Conservation (phyloP, 2,329 filamentous ascomycete species). For the Cytospora paraplurivora region DNA sequence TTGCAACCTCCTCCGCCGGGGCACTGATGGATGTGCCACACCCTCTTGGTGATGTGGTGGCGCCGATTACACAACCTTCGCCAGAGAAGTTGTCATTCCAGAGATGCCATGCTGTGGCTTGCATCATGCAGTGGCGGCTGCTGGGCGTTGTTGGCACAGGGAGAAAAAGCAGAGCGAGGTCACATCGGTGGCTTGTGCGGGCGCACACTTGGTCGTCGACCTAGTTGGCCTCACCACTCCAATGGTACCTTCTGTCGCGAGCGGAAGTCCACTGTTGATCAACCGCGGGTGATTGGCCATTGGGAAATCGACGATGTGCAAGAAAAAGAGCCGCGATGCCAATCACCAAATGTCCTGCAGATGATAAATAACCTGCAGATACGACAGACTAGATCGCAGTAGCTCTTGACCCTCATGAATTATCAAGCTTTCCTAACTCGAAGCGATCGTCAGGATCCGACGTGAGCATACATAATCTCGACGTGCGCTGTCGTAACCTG, state of each 20-base stretch:
- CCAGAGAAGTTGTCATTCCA: not conserved
- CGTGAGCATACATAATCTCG: constrained; percentile 12
- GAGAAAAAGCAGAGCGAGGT: not conserved
- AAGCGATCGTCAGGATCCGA: constrained; percentile 12
- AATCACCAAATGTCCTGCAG: constrained; percentile 19
- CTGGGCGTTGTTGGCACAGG: not conserved
- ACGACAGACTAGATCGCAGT: constrained; percentile 18
- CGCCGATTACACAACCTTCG: constrained; percentile 8
- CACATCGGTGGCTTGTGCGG: not conserved
- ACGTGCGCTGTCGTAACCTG: constrained; percentile 21
- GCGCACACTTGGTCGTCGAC: not conserved
- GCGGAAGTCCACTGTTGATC: too few species aligned
- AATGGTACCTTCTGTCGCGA: not conserved
- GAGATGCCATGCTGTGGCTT: constrained; percentile 12
- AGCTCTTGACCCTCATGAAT: constrained; percentile 2
- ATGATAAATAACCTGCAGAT: constrained; percentile 15
- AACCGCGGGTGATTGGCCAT: not conserved
- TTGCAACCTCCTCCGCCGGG: constrained; percentile 8
- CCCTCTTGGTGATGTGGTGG: constrained; percentile 10
- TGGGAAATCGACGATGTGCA: constrained; percentile 5
- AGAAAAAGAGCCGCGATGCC: constrained; percentile 11
- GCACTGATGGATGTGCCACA: constrained; percentile 5
- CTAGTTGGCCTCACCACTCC: constrained; percentile 1
- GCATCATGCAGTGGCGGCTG: constrained; percentile 11
- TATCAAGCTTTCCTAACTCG: not conserved